Base-by-base conservation (phyloP, 2,329 filamentous ascomycete genomes). In the Rugonectria rugulosa region DNA sequence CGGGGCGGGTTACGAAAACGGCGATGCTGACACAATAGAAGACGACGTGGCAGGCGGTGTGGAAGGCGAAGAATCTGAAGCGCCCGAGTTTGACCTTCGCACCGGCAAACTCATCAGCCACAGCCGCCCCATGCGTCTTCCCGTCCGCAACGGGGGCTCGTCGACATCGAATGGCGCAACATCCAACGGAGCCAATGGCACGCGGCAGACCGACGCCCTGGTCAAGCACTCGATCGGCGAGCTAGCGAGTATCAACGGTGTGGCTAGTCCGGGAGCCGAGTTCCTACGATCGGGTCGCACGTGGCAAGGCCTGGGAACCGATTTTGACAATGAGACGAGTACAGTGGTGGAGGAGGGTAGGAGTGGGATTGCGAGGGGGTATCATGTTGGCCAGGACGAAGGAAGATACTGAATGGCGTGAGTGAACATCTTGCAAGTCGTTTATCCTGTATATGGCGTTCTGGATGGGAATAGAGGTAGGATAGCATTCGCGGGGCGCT, bases 281-380 rank as follows among this genome's bases (percentile, higher is more conserved):
- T 98, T 85, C 65, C 76, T 99, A 60, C 84, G 88, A 26, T 90
- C 88, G 4, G 85, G 93, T 67, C 79, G 95, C 53, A 96, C 91
- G 4, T 99, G 95, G 95, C 89, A 89, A 68, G 95, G 95, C 0
- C 75, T 99, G 20, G 95, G 95, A 0, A 96, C 86, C 59, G 95
- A 99, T 71, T 96, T 92, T 66, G 61, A 75, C n/a, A 77, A 77
- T 12, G 81, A 84, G 48, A 76, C 78, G n/a, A 78, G 89, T 52
- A 88, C 89, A 1, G 72, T 84, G 15, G 83, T 99, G 53, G 92
- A 97, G 69, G 88, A 97, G 74, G 95, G 95, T 1, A 84, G 92
- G 61, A 89, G 88, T 62, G 95, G 95, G 14, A 87, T 98, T 53
- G 95, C 95, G 27, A 87, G 91, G 67, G 95, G 94, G 0, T 99